Evolutionary conservation across 345 rosid species (phyloP), one percentile per base, ranked within the genome.

Genomic region (Reutealis trisperma): DNA sequence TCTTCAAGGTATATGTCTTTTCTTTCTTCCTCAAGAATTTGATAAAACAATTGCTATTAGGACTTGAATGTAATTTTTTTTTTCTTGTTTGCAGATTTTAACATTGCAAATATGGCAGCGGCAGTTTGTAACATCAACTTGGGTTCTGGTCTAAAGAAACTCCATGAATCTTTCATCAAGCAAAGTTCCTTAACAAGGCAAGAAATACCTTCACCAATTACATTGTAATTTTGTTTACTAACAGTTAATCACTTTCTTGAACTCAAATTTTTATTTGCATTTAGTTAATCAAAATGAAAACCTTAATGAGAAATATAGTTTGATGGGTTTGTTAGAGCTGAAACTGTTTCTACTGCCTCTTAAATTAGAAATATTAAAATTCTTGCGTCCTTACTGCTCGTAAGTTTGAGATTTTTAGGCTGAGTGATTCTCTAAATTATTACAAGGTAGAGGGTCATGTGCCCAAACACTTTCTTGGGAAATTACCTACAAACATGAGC

Each of bases 161-260:
- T 63, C 32, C 72, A 55, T 21, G 14, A 54, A 8, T 65, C 34
- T 65, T 14, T 34, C n/a, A 24, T 37, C 64, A 70, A 63, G 64
- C 63, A 24, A 54, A 62, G 64, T 34, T 42, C 30, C 24, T 41
- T 37, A 54, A 25, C 54, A 54, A 63, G 80, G 76, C 76, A 64
- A 70, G 74, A 2, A 47, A 24, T 21, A 2, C 0, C 52, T 14
- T n/a, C 44, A 8, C 60, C 45, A 25, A 0, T 61, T n/a, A 11
- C 3, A 5, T 3, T 60, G 11, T n/a, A 4, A 55, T 8, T 4
- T 9, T 5, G 12, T 68, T 47, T 11, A 13, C 47, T n/a, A 13
- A 21, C 9, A 4, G 18, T 37, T 37, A 37, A 4, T 37, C 41
- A 37, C 41, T 37, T 34, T 37, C 41, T 37, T 59, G 51, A 14